Evolutionary conservation across 2,329 filamentous ascomycete species (phyloP).

Genomic region (Zasmidium citrigriseum): DNA sequence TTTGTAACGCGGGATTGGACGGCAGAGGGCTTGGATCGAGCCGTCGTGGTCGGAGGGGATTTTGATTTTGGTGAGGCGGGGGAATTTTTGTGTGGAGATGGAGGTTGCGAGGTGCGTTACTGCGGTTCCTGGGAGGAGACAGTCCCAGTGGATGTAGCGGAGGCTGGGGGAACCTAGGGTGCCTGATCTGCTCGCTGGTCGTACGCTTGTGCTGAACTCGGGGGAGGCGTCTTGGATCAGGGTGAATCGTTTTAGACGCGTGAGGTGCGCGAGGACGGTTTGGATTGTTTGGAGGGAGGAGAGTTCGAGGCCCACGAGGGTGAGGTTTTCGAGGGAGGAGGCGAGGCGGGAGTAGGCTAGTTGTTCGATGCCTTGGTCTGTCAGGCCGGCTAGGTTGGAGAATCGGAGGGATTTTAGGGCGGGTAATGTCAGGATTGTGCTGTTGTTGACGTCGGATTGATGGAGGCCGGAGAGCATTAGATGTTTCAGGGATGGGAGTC

Average conservation of each 20-base stretch:
- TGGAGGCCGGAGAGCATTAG: conserved; percentile 58
- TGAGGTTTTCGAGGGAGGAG: conserved; percentile 47
- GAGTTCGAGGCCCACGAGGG: conserved; percentile 57
- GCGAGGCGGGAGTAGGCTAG: conserved; percentile 52
- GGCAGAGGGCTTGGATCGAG: conserved; percentile 68
- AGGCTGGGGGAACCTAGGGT: conserved; percentile 53
- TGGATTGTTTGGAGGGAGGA: conserved; percentile 53
- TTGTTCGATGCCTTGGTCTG: conserved; percentile 54
- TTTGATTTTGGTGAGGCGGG: conserved; percentile 60
- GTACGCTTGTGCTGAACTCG: conserved; percentile 43
- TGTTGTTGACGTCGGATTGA: conserved; percentile 56
- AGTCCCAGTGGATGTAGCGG: conserved; percentile 60
- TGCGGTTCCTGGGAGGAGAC: conserved; percentile 57
- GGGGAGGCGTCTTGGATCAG: conserved; percentile 55
- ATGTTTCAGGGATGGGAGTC: conserved; percentile 55
- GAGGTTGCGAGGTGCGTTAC: conserved; percentile 65
- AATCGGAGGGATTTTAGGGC: conserved; percentile 55
- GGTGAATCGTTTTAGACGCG: conserved; percentile 50
- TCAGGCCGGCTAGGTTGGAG: conserved; percentile 57
- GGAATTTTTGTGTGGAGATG: conserved; percentile 64
- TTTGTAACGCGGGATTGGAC: conserved; percentile 59
- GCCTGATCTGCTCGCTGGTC: conserved; percentile 34
- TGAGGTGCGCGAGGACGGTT: conserved; percentile 51
- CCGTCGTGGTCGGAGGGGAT: conserved; percentile 70
- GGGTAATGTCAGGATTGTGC: conserved; percentile 55